Evolutionary conservation across 371 early-diverging fungal genomes (phyloP).

Genomic region (Mortierella sp.): DNA sequence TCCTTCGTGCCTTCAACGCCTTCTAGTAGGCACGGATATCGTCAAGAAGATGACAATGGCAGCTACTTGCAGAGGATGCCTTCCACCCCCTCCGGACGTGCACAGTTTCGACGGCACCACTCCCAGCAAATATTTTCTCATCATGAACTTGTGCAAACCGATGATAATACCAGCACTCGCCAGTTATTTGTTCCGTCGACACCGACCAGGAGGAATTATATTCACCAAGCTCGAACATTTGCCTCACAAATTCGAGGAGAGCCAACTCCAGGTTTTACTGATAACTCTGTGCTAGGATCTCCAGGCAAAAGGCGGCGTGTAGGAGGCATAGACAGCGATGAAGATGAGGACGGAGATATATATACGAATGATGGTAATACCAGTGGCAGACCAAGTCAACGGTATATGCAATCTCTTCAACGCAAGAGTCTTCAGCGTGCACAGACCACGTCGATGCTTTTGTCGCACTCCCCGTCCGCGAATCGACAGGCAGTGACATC

Average conservation of each 20-base stretch:
- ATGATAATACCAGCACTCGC: not conserved
- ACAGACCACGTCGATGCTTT: too few relatives aligned
- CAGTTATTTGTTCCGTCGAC: constrained; percentile 9
- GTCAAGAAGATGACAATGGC: not conserved
- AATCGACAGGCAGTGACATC: too few relatives aligned
- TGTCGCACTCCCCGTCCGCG: too few relatives aligned
- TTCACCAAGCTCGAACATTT: constrained; percentile 15
- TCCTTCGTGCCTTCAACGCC: constrained; percentile 27
- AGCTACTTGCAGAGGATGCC: constrained; percentile 4
- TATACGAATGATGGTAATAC: too few relatives aligned
- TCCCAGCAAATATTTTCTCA: constrained; percentile 12
- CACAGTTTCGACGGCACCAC: constrained; percentile 8
- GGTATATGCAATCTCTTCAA: too few relatives aligned
- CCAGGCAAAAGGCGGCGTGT: too few relatives aligned
- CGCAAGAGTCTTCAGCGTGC: too few relatives aligned
- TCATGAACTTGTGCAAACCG: not conserved
- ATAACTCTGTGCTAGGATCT: too few relatives aligned
- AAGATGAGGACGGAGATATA: too few relatives aligned
- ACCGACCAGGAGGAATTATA: constrained; percentile 11
- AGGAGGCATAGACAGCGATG: too few relatives aligned
- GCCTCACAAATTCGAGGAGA: constrained; percentile 28
- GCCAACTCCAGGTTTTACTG: too few relatives aligned
- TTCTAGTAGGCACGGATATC: not conserved
- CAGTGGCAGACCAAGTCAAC: too few relatives aligned
- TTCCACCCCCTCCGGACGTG: constrained; percentile 15